Base-by-base conservation (phyloP, 257 asterid genomes). In the Solanum corneliomulleri region DNA sequence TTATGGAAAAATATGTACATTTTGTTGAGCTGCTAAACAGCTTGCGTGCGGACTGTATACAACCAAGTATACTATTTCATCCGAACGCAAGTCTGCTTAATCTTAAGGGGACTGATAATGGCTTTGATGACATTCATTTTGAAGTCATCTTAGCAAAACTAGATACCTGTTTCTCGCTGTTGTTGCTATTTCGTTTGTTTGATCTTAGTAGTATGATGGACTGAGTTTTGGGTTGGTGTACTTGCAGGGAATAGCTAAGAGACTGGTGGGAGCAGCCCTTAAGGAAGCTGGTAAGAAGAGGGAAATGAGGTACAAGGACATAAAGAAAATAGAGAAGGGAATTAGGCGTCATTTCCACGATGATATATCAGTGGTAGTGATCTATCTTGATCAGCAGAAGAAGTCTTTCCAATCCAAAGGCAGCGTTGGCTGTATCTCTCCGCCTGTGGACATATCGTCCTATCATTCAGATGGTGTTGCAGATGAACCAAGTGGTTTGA, bases 241-340 rank as follows among this genome's bases (percentile, higher is more conserved):
- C 84, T 80, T 80, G 66, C 84, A 78, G 84, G 84, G 84, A 78
- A 78, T 78, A 15, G 84, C 84, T 27, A 78, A 78, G 84, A 78
- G 42, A 5, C 62, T 78, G 41, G 66, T 78, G 42, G 27, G 84
- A 78, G 84, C 66, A 15, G 84, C 84, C 39, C 66, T 78, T 45
- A 78, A 45, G 41, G 84, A 78, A 31, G 84, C 84, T 78, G 27
- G 42, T 45, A 78, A 27, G 84, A 78, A 78, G 84, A 78, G 84
- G 66, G 84, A 78, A 66, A 78, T 78, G 84, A 45, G 84, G 66
- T 78, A 78, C 66, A 78, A 27, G 42, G 84, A 80, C 42, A 45
- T 80, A 45, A 80, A 80, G 84, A 80, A 80, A 49, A 80, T 80
- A 80, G 84, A 80, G 66, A 47, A 80, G 68, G 84, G 84, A 18